These are phyloP conservation scores for Alternaria sp. DNA, from an alignment of 2,329 filamentous ascomycete genomes.

Conservation along the genomic window DNA sequence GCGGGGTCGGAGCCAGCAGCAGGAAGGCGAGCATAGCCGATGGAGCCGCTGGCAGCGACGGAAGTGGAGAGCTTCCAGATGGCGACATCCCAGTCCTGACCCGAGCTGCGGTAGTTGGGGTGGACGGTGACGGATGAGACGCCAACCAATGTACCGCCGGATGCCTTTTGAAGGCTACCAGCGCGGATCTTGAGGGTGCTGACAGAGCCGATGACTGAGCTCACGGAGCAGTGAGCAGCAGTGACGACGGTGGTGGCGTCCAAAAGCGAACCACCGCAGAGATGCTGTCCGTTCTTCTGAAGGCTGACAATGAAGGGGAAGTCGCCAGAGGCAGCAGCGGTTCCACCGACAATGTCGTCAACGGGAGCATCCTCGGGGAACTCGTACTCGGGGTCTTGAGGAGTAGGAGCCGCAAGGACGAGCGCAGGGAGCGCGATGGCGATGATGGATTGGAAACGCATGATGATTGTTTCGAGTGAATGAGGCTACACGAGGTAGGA, in stretches of 20 bases:
- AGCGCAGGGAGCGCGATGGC: conserved; percentile 30
- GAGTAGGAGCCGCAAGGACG: conserved; percentile 26
- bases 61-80: conserved; percentile 34
- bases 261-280: conserved; percentile 37
- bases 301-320: conserved; percentile 39
- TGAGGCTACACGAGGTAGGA: conserved; percentile 5
- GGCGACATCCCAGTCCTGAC: conserved; percentile 30
- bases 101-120: conserved; percentile 25
- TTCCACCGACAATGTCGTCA: conserved; percentile 34
- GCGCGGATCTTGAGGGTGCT: conserved; percentile 21
- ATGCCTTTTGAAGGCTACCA: conserved; percentile 25
- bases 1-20: conserved; percentile 32
- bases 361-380: conserved; percentile 8
- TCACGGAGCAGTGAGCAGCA: conserved; percentile 36
- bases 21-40: conserved; percentile 29
- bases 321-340: conserved; percentile 28
- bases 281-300: conserved; percentile 26
- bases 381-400: conserved; percentile 22
- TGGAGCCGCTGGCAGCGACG: conserved; percentile 31
- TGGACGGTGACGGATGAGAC: conserved; percentile 27
- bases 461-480: conserved; percentile 16
- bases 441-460: conserved; percentile 31
- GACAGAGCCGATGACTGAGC: conserved; percentile 19
- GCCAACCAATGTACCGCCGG: conserved; percentile 26
- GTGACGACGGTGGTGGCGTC: conserved; percentile 38